phyloP scores from a whole-genome alignment of 169 alveolate genomes.

The Plasmodium coatneyi region DNA sequence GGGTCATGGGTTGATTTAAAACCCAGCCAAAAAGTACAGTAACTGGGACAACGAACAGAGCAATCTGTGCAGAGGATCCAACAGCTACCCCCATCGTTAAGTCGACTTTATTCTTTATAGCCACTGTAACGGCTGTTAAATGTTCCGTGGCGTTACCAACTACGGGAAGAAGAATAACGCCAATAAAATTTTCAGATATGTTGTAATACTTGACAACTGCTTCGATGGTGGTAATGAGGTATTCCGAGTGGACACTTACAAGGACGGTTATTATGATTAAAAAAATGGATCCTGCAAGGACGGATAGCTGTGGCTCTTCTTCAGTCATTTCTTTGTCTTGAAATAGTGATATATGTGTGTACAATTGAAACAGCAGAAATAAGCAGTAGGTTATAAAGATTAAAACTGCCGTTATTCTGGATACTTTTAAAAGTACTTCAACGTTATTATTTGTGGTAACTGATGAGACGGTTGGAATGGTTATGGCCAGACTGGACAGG shows the following conservation, averaged over 20 bases:
- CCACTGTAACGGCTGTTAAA: conserved; percentile 88
- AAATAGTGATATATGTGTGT: conserved; percentile 86
- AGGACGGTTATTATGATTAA: conserved; percentile 72
- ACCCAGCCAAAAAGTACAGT: conserved; percentile 91
- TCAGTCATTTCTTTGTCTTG: conserved; percentile 80
- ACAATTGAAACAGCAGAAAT: conserved; percentile 86
- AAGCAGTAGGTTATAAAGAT: conserved; percentile 83
- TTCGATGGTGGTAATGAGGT: conserved; percentile 82
- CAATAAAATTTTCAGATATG: conserved; percentile 88
- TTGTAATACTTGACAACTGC: conserved; percentile 82
- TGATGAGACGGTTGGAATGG: conserved; percentile 86
- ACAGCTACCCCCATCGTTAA: conserved; percentile 92
- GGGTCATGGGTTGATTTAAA: conserved; percentile 87
- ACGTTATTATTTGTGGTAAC: conserved; percentile 59
- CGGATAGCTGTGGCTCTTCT: conserved; percentile 79
- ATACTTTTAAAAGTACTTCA: conserved; percentile 80
- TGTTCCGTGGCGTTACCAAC: conserved; percentile 92
- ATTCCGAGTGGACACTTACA: conserved; percentile 79
- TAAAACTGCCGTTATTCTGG: conserved; percentile 86
- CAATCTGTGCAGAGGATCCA: conserved; percentile 90
- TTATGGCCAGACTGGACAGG: conserved; percentile 86
- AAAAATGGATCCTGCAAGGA: conserved; percentile 76
- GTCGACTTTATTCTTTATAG: conserved; percentile 89
- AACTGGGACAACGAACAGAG: conserved; percentile 89
- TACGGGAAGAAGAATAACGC: conserved; percentile 90